phyloP scores from a whole-genome alignment of 2,329 filamentous ascomycete species.

The Dothideomycetidae sp. region DNA sequence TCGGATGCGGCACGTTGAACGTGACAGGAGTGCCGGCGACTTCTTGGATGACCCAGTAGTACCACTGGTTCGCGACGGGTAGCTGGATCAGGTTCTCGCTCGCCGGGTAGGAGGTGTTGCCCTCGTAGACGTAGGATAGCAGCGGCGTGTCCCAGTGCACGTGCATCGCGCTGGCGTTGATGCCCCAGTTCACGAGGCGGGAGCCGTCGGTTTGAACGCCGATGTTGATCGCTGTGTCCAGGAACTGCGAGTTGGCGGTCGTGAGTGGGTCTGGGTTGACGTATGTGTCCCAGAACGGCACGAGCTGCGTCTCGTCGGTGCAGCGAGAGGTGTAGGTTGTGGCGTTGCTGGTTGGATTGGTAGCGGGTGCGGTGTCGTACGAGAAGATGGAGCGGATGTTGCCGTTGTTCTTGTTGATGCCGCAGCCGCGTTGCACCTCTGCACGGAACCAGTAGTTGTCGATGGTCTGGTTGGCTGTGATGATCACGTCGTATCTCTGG shows the following conservation, averaged over 20 bases:
- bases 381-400: conserved; percentile 41
- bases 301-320: too few relatives aligned
- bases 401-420: conserved; percentile 38
- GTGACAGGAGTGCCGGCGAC: too few relatives aligned
- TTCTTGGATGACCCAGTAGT: too few relatives aligned
- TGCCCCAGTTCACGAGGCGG: too few relatives aligned
- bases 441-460: conserved; percentile 36
- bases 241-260: conserved; percentile 33
- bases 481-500: conserved; percentile 36
- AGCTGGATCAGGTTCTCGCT: too few relatives aligned
- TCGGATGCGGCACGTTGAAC: too few relatives aligned
- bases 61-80: too few relatives aligned
- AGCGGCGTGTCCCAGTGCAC: conserved; percentile 46
- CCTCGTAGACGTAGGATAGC: conserved; percentile 36
- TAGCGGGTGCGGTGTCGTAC: too few relatives aligned
- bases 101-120: conserved; percentile 20
- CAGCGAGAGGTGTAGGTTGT: too few relatives aligned
- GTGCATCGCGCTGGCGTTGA: conserved; percentile 36
- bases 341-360: too few relatives aligned
- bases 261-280: conserved; percentile 21
- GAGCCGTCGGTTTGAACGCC: conserved; percentile 40
- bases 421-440: conserved; percentile 35
- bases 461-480: conserved; percentile 39
- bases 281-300: conserved; percentile 38
- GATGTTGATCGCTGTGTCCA: conserved; percentile 26